These are phyloP conservation scores for Mortierella sp. DNA, from an alignment of 371 early-diverging fungal species.

Conservation along the genomic window DNA sequence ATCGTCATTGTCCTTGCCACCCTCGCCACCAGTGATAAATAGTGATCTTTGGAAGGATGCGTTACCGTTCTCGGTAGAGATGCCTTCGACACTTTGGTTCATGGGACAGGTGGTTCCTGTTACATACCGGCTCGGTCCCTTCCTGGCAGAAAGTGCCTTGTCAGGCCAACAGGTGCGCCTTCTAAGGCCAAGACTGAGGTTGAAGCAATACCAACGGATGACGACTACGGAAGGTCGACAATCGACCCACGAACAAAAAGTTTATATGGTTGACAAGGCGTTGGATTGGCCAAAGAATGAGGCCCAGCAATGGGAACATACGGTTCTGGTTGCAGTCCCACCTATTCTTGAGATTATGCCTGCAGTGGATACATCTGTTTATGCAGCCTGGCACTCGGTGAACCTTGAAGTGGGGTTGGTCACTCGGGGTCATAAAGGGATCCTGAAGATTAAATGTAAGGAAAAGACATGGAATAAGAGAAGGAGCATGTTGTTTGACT, in stretches of 20 bases:
- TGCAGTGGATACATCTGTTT: constrained; percentile 6
- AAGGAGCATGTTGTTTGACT: background rate
- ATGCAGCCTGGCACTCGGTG: constrained; percentile 17
- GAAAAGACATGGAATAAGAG: too few species aligned
- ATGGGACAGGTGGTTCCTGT: constrained; percentile 24
- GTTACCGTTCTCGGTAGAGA: constrained; percentile 10
- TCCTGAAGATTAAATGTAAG: constrained; percentile 22
- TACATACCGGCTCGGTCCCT: constrained; percentile 11
- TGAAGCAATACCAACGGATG: constrained; percentile 21
- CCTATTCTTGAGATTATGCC: constrained; percentile 8
- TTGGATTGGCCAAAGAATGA: constrained; percentile 10
- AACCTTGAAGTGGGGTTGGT: constrained; percentile 11
- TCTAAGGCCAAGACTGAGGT: background rate
- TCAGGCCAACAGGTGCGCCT: constrained; percentile 8
- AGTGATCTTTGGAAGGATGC: constrained; percentile 16
- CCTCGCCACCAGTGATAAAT: background rate
- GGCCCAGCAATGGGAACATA: constrained; percentile 5
- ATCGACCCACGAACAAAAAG: background rate
- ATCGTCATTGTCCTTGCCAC: too few species aligned
- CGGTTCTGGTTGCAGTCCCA: constrained; percentile 16
- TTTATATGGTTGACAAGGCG: constrained; percentile 7
- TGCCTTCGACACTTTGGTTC: constrained; percentile 15
- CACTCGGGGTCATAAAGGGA: constrained; percentile 7
- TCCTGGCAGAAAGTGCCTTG: constrained; percentile 4
- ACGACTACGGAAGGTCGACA: background rate